Evolutionary conservation across 2,329 filamentous ascomycete species (phyloP).

Genomic region (Colletotrichum paranaense): DNA sequence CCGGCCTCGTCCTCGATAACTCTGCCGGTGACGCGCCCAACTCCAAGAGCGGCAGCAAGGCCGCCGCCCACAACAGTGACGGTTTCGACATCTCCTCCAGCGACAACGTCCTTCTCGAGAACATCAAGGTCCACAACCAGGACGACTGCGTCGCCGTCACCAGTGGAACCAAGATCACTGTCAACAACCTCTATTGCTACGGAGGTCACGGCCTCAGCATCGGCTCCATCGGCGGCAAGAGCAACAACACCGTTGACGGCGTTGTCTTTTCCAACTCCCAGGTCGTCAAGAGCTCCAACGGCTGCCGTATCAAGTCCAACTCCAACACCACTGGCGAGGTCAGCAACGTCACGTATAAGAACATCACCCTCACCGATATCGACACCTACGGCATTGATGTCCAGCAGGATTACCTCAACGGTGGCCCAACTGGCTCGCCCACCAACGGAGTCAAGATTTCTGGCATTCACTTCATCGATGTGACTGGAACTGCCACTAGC

Average conservation of each 20-base stretch:
- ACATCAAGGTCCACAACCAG: conserved; percentile 51
- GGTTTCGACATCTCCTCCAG: conserved; percentile 54
- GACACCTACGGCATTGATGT: conserved; percentile 30
- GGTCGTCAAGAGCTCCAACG: conserved; percentile 56
- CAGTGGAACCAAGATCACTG: conserved; percentile 51
- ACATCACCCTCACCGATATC: conserved; percentile 40
- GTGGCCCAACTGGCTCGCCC: conserved; percentile 27
- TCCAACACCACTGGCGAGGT: conserved; percentile 51
- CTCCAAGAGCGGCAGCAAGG: conserved; percentile 17
- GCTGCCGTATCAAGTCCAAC: conserved; percentile 59
- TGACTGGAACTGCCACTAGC: conserved; percentile 13
- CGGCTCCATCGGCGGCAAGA: conserved; percentile 54
- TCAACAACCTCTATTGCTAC: conserved; percentile 54
- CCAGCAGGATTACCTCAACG: conserved; percentile 36
- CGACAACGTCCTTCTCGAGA: conserved; percentile 48
- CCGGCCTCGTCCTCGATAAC: conserved; percentile 26
- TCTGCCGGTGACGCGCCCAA: conserved; percentile 29
- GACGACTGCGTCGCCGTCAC: conserved; percentile 60
- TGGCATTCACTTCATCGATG: conserved; percentile 25
- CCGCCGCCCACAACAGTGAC: conserved; percentile 52
- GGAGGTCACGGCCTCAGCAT: conserved; percentile 60
- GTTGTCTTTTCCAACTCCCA: conserved; percentile 51
- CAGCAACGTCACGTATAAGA: conserved; percentile 53
- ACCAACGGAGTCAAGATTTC: conserved; percentile 30
- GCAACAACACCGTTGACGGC: conserved; percentile 54